phyloP scores from a whole-genome alignment of 164 flowering plant species.

The Echeveria elegans region DNA sequence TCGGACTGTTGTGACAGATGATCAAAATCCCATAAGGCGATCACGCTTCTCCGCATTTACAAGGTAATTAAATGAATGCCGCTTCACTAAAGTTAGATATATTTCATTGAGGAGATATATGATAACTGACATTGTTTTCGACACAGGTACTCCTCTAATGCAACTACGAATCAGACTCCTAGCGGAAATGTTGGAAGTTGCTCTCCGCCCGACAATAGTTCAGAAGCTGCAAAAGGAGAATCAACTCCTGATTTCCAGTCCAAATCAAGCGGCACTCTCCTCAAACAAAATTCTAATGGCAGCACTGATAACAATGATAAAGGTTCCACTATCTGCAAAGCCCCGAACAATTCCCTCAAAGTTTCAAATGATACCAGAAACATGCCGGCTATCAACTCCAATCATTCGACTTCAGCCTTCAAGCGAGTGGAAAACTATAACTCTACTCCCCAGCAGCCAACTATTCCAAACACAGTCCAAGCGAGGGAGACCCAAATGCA shows the following conservation, averaged over 20 bases:
- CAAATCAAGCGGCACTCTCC: slow-evolving; percentile 13
- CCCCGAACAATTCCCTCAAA: slow-evolving; percentile 9
- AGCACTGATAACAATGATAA: slow-evolving; percentile 22
- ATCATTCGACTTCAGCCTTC: slow-evolving; percentile 13
- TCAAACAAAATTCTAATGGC: slow-evolving; percentile 17
- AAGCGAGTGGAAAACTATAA: slow-evolving; percentile 16
- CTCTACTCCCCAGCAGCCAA: background rate
- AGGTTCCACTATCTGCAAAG: slow-evolving; percentile 15
- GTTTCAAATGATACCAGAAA: slow-evolving; percentile 10
- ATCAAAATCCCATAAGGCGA: slow-evolving; percentile 28
- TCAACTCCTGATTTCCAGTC: slow-evolving; percentile 14
- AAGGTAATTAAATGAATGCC: slow-evolving; percentile 13
- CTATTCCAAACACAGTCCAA: slow-evolving; percentile 11
- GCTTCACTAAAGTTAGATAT: background rate
- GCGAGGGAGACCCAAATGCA: slow-evolving; percentile 14
- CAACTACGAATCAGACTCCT: slow-evolving; percentile 18
- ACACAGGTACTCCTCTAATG: slow-evolving; percentile 20
- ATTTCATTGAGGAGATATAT: background rate
- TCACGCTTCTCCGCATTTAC: slow-evolving; percentile 36
- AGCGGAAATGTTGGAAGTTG: slow-evolving; percentile 17
- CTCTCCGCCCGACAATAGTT: slow-evolving; percentile 24
- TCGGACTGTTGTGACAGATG: slow-evolving; percentile 22
- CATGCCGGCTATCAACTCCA: slow-evolving; percentile 1
- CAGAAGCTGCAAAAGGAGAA: slow-evolving; percentile 21
- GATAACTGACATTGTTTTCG: background rate